Conservation (phyloP, 306 rosid species). For the Casuarina cunninghamiana region DNA sequence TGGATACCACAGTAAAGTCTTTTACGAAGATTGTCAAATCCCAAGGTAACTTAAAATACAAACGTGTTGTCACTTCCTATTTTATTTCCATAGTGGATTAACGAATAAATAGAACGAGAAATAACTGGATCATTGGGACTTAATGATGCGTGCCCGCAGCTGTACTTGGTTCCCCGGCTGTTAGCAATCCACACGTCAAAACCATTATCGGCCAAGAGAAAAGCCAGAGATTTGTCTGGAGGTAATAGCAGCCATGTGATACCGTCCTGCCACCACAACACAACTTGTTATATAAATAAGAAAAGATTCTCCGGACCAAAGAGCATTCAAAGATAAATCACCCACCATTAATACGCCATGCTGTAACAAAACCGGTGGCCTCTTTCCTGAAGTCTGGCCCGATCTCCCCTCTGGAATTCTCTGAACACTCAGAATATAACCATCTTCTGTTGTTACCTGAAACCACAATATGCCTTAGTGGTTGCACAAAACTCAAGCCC, state of each 20-base stretch:
- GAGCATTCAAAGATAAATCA: constrained; percentile 15
- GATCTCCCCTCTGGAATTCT: constrained; percentile 49
- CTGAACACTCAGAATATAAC: constrained; percentile 67
- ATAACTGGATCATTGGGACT: constrained; percentile 45
- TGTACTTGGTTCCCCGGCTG: constrained; percentile 77
- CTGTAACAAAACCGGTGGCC: constrained; percentile 63
- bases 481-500: constrained; percentile 15
- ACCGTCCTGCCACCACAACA: constrained; percentile 54
- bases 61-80: too few relatives aligned
- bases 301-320: neutral
- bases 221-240: constrained; percentile 62
- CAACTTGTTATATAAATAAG: neutral
- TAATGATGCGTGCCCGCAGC: constrained; percentile 51
- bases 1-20: constrained; percentile 16
- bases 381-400: constrained; percentile 28
- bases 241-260: constrained; percentile 79
- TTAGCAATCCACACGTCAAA: constrained; percentile 81
- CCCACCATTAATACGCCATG: constrained; percentile 75
- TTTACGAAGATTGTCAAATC: neutral
- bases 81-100: too few relatives aligned
- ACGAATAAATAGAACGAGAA: constrained; percentile 6
- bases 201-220: constrained; percentile 68
- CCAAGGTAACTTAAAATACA: neutral
- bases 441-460: constrained; percentile 72
- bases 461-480: constrained; percentile 13